Evolutionary conservation across 177 flowering plant genomes (phyloP).

Genomic region (Vitis hybrid): DNA sequence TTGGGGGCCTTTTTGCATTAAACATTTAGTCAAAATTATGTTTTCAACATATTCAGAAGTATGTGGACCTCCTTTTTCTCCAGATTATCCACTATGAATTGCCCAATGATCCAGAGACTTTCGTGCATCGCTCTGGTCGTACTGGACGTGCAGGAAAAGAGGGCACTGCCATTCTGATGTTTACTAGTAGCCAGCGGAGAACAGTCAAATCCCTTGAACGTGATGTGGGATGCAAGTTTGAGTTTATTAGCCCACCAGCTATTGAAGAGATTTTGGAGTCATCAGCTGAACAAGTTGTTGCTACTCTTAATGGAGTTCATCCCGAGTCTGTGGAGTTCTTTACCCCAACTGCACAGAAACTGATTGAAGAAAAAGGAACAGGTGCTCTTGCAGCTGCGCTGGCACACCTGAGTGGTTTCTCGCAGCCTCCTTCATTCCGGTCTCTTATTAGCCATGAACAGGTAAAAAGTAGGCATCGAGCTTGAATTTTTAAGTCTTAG

Average conservation of each 20-base stretch:
- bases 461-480: slow-evolving; percentile 34
- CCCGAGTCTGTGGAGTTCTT: slow-evolving; percentile 78
- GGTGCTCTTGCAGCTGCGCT: slow-evolving; percentile 93
- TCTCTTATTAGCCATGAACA: slow-evolving; percentile 90
- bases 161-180: slow-evolving; percentile 87
- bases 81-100: slow-evolving; percentile 96
- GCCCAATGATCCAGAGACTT: slow-evolving; percentile 97
- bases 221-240: slow-evolving; percentile 91
- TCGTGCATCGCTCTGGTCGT: slow-evolving; percentile 99
- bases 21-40: background rate
- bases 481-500: background rate
- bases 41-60: background rate
- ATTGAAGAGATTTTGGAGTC: slow-evolving; percentile 78
- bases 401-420: slow-evolving; percentile 94
- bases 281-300: slow-evolving; percentile 87
- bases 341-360: slow-evolving; percentile 76
- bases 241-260: slow-evolving; percentile 77
- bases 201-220: slow-evolving; percentile 82
- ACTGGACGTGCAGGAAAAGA: slow-evolving; percentile 99
- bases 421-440: slow-evolving; percentile 89
- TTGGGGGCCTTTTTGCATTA: background rate
- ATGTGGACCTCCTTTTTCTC: slow-evolving; percentile 6
- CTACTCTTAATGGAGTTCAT: slow-evolving; percentile 90
- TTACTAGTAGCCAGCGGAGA: slow-evolving; percentile 75
- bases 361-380: slow-evolving; percentile 77